phyloP scores from a whole-genome alignment of 345 rosid genomes.

The Iberis pinnata region DNA sequence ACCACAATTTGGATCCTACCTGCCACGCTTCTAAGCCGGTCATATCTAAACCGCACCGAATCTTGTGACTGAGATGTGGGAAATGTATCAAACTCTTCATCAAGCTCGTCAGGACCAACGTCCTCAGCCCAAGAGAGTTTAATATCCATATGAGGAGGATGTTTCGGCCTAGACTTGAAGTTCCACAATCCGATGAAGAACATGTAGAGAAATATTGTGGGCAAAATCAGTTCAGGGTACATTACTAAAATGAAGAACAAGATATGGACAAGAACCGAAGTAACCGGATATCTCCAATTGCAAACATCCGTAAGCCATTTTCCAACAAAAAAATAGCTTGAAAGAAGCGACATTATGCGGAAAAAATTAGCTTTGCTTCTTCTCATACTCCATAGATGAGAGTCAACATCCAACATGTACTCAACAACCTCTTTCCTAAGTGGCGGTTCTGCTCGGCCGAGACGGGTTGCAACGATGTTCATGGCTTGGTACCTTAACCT shows the following conservation, averaged over 20 bases:
- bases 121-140: constrained; percentile 77
- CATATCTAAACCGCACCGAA: constrained; percentile 60
- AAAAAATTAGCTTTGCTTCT: constrained; percentile 88
- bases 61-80: constrained; percentile 56
- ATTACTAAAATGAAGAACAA: constrained; percentile 60
- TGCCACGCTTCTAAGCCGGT: constrained; percentile 65
- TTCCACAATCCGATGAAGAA: constrained; percentile 72
- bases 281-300: constrained; percentile 59
- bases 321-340: constrained; percentile 39
- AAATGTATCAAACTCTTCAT: constrained; percentile 78
- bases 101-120: constrained; percentile 63
- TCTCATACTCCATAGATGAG: constrained; percentile 88
- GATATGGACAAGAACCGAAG: constrained; percentile 56
- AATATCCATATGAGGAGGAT: constrained; percentile 73
- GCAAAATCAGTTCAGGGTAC: constrained; percentile 68
- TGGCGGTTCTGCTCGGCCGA: constrained; percentile 81
- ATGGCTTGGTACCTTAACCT: constrained; percentile 71
- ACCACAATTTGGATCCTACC: constrained; percentile 75
- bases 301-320: constrained; percentile 61
- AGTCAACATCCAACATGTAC: constrained; percentile 84
- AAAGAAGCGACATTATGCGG: constrained; percentile 59
- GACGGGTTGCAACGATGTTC: constrained; percentile 64
- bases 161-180: constrained; percentile 55
- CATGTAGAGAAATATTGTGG: constrained; percentile 68
- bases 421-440: constrained; percentile 76